Conservation (phyloP, 2,329 filamentous ascomycete species). For the Cryphonectria nitschkei region DNA sequence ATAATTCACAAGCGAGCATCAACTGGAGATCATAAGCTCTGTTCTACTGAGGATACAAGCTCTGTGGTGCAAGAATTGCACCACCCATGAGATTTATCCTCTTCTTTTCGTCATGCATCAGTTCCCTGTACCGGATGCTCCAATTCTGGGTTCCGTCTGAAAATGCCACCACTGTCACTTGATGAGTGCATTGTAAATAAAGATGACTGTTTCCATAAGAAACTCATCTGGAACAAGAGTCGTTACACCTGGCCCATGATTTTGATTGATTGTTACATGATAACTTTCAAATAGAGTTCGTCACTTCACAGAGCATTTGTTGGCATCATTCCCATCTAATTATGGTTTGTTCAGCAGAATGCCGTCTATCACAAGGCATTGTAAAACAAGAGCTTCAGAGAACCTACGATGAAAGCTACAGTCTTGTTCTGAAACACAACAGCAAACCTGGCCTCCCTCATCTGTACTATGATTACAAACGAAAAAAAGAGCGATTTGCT, state of each 20-base stretch:
- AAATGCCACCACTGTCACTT: not conserved
- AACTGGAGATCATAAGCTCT: not conserved
- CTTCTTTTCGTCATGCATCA: not conserved
- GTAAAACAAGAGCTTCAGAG: not conserved
- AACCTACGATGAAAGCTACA: not conserved
- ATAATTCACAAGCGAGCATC: not conserved
- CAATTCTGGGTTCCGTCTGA: not conserved
- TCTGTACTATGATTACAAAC: not conserved
- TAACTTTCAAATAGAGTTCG: not conserved
- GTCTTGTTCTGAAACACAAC: not conserved
- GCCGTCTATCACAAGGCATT: not conserved
- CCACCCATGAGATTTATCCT: not conserved
- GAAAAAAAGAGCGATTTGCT: not conserved
- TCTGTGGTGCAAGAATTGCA: not conserved
- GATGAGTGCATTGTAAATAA: not conserved
- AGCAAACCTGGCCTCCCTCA: not conserved
- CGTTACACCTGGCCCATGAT: not conserved
- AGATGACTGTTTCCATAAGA: not conserved
- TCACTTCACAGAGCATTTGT: not conserved
- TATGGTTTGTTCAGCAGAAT: not conserved
- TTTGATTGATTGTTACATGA: not conserved
- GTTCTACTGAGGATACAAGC: not conserved
- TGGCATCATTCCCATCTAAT: not conserved
- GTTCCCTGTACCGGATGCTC: not conserved
- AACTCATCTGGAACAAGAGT: not conserved